Percentiles rank a stretch among this genome's conserved stretches.
Conservation (phyloP, 1,284 basidiomycete species). For the Trametes polyzona region DNA sequence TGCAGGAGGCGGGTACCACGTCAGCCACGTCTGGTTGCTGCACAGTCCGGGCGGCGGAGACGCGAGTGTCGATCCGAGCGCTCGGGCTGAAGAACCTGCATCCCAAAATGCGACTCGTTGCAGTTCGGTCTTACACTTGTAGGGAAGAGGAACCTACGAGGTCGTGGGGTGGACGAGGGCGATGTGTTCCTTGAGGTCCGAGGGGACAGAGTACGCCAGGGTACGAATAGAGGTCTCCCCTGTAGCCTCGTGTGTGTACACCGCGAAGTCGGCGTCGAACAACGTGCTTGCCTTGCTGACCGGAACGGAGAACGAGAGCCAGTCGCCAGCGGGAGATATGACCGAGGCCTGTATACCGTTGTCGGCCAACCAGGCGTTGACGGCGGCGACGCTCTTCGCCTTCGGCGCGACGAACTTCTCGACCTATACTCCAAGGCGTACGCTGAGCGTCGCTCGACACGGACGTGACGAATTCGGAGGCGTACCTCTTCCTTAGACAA, state of each 20-base stretch:
- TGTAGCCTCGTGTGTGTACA: slow-evolving; percentile 36
- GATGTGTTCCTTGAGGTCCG: slow-evolving; percentile 35
- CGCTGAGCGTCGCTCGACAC: too few relatives aligned
- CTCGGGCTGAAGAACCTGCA: neutral
- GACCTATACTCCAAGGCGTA: too few relatives aligned
- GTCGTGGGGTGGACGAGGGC: slow-evolving; percentile 40
- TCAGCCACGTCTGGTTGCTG: too few relatives aligned
- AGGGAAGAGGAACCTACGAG: slow-evolving; percentile 20
- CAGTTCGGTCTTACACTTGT: too few relatives aligned
- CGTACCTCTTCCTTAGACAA: slow-evolving; percentile 35
- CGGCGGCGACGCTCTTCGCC: slow-evolving; percentile 35
- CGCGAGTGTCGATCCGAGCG: too few relatives aligned
- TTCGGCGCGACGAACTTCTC: slow-evolving; percentile 40
- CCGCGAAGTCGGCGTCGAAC: slow-evolving; percentile 37
- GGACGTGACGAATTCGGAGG: neutral
- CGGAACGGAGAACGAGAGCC: slow-evolving; percentile 40
- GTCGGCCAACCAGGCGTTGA: slow-evolving; percentile 40
- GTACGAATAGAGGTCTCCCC: slow-evolving; percentile 36
- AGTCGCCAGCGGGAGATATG: slow-evolving; percentile 41
- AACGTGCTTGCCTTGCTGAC: slow-evolving; percentile 39
- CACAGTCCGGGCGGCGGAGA: too few relatives aligned
- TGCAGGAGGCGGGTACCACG: slow-evolving; percentile 33
- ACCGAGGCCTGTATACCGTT: slow-evolving; percentile 36
- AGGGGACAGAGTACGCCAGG: slow-evolving; percentile 41
- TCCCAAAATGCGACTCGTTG: too few relatives aligned